phyloP scores from a whole-genome alignment of 2,329 filamentous ascomycete species.

The Emericellopsis atlantica region DNA sequence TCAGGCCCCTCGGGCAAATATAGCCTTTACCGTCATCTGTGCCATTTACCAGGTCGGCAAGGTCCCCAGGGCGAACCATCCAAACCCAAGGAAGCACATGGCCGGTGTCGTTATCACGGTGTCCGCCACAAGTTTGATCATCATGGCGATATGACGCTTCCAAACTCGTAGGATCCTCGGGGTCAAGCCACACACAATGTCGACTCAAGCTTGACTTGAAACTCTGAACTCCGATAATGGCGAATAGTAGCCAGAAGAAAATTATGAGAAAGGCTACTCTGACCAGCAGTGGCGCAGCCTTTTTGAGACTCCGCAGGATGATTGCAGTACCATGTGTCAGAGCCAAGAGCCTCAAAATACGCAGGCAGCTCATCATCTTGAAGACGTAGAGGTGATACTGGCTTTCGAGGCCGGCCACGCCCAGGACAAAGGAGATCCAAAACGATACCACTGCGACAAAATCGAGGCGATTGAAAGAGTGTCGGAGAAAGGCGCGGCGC shows the following conservation, averaged over 20 bases:
- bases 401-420: slow-evolving; percentile 56
- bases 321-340: slow-evolving; percentile 91
- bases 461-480: slow-evolving; percentile 91
- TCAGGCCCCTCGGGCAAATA: slow-evolving; percentile 71
- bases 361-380: slow-evolving; percentile 89
- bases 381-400: slow-evolving; percentile 73
- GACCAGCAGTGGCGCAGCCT: slow-evolving; percentile 80
- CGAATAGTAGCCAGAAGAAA: slow-evolving; percentile 97
- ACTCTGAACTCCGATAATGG: slow-evolving; percentile 91
- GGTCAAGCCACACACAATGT: slow-evolving; percentile 67
- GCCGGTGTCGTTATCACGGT: slow-evolving; percentile 50
- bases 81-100: slow-evolving; percentile 53
- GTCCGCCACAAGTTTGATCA: slow-evolving; percentile 77
- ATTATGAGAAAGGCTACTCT: slow-evolving; percentile 89
- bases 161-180: slow-evolving; percentile 39
- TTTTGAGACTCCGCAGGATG: slow-evolving; percentile 89
- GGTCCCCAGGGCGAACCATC: slow-evolving; percentile 18
- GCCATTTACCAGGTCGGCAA: slow-evolving; percentile 36
- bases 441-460: slow-evolving; percentile 91
- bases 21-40: slow-evolving; percentile 62
- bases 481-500: slow-evolving; percentile 80
- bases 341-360: slow-evolving; percentile 80
- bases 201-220: slow-evolving; percentile 77
- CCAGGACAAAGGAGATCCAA: slow-evolving; percentile 78
- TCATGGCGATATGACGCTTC: slow-evolving; percentile 46